Conservation (phyloP, 2,329 filamentous ascomycete species). For the Pseudopyricularia cyperi region DNA sequence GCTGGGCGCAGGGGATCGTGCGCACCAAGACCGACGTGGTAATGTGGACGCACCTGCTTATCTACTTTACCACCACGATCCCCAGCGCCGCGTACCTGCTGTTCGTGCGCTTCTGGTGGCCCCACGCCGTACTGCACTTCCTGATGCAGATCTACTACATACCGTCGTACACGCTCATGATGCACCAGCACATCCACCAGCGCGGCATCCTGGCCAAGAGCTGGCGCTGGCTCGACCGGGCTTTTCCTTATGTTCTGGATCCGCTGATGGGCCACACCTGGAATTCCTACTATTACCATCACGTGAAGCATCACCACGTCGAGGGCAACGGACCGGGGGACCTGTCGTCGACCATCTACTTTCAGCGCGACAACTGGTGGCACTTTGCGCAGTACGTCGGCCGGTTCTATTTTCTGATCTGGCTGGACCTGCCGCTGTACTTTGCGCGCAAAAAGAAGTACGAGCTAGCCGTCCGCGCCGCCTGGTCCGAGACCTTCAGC, state of each 20-base stretch:
- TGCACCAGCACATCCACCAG: conserved; percentile 76
- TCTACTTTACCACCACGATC: conserved; percentile 58
- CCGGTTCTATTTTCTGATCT: conserved; percentile 61
- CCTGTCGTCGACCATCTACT: conserved; percentile 62
- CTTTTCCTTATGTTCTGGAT: conserved; percentile 62
- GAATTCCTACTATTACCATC: conserved; percentile 78
- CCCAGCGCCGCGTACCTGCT: conserved; percentile 51
- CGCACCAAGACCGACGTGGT: conserved; percentile 61
- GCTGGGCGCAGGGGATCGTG: conserved; percentile 40
- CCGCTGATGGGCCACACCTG: conserved; percentile 73
- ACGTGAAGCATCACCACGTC: conserved; percentile 77
- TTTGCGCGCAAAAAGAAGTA: conserved; percentile 52
- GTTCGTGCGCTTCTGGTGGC: conserved; percentile 51
- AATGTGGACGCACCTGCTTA: conserved; percentile 62
- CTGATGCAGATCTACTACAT: conserved; percentile 55
- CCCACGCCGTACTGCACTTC: conserved; percentile 54
- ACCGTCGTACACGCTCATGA: conserved; percentile 66
- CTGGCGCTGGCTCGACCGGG: conserved; percentile 31
- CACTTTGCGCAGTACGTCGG: conserved; percentile 62
- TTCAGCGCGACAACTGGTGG: conserved; percentile 54
- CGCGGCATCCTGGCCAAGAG: conserved; percentile 43
- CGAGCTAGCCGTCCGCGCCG: conserved; percentile 38
- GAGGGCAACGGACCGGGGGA: conserved; percentile 67
- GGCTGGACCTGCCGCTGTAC: conserved; percentile 64
- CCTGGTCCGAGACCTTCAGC: conserved; percentile 46